A percentile compares a stretch with the other conserved stretches of the same genome.
Evolutionary conservation across 495 filamentous ascomycete species (phyloP).

Genomic region (Penicillium chermesinum): DNA sequence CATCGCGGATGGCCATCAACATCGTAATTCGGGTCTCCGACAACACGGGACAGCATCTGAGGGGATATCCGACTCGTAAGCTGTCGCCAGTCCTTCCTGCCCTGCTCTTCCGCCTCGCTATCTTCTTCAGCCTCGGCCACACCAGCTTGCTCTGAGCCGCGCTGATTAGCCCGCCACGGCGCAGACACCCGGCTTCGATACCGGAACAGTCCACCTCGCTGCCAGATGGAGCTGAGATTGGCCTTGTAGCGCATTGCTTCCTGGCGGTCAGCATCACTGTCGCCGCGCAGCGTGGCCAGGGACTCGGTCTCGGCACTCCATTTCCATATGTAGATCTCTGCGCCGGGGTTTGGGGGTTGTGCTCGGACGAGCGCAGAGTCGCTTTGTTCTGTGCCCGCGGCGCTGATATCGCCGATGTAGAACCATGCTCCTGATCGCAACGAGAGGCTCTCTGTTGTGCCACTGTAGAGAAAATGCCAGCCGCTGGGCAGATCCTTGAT

Average conservation of each 20-base stretch:
- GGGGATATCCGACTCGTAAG: conserved; percentile 40
- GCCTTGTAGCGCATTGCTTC: conserved; percentile 39
- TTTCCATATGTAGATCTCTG: conserved; percentile 42
- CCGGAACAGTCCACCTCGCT: conserved; percentile 36
- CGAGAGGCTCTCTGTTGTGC: conserved; percentile 50
- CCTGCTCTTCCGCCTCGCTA: conserved; percentile 28
- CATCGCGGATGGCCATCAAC: conserved; percentile 37
- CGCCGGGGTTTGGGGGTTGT: neutral
- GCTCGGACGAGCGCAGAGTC: conserved; percentile 12
- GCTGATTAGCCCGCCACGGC: conserved; percentile 15
- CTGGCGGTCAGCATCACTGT: conserved; percentile 23
- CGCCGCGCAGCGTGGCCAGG: conserved; percentile 20
- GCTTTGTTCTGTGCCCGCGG: conserved; percentile 10
- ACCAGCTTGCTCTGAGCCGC: neutral
- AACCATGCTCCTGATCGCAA: conserved; percentile 61
- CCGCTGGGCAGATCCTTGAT: conserved; percentile 54
- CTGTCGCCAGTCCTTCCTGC: conserved; percentile 34
- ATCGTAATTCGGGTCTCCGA: conserved; percentile 32
- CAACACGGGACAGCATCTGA: conserved; percentile 34
- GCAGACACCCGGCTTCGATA: conserved; percentile 38
- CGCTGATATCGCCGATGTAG: conserved; percentile 37
- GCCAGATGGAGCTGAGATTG: conserved; percentile 39
- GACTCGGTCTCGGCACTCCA: conserved; percentile 38
- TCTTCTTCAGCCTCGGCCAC: conserved; percentile 18
- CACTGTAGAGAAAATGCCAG: conserved; percentile 59